These are phyloP conservation scores for Cladosporium velox DNA, from an alignment of 2,329 filamentous ascomycete species.

Conservation along the genomic window DNA sequence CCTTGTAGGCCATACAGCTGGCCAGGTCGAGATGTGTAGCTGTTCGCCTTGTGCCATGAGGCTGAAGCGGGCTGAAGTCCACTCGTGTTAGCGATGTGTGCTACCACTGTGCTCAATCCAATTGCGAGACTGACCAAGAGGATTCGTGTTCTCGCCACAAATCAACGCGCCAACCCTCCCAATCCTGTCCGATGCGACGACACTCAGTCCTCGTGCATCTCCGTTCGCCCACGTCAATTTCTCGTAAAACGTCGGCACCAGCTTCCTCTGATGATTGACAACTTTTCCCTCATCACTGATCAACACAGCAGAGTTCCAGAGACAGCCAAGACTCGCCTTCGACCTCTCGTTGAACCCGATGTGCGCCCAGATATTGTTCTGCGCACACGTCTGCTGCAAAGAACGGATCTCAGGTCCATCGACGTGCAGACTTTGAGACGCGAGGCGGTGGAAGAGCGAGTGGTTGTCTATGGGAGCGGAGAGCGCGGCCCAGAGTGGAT, in stretches of 20 bases:
- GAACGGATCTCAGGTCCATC: constrained; percentile 50
- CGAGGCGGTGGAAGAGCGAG: constrained; percentile 51
- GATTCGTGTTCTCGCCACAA: constrained; percentile 62
- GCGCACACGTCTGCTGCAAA: constrained; percentile 44
- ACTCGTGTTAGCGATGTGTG: not conserved
- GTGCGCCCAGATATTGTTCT: constrained; percentile 46
- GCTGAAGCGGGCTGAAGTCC: constrained; percentile 44
- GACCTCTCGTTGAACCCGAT: constrained; percentile 55
- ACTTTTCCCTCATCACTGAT: constrained; percentile 49
- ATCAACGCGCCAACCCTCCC: constrained; percentile 55
- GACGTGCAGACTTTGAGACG: constrained; percentile 47
- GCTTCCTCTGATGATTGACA: constrained; percentile 55
- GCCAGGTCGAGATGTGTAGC: constrained; percentile 59
- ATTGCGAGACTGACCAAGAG: constrained; percentile 40
- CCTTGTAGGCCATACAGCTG: constrained; percentile 56
- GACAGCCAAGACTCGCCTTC: constrained; percentile 46
- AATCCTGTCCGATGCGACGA: constrained; percentile 46
- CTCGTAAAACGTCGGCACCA: constrained; percentile 60
- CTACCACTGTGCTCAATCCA: not conserved
- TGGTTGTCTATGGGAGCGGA: constrained; percentile 54
- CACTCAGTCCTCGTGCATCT: constrained; percentile 53
- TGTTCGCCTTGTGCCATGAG: constrained; percentile 59
- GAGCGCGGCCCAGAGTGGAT: constrained; percentile 53
- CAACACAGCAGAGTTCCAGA: constrained; percentile 57
- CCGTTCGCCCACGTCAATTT: constrained; percentile 58